Conservation (phyloP, 805 yeast species). For the Candida khao-thaluensis region DNA sequence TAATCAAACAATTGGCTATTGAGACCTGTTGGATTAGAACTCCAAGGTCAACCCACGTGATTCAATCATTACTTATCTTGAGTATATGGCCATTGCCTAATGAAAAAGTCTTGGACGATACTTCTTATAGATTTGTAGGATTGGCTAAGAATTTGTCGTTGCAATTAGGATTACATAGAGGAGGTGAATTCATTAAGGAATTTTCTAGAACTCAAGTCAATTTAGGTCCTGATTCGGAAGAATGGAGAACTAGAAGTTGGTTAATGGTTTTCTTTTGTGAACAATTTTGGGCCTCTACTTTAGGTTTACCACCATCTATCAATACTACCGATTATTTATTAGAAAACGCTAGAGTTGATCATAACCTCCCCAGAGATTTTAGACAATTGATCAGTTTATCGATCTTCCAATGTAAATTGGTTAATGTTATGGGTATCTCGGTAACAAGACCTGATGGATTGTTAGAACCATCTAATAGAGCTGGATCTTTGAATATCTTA, state of each 20-base stretch:
- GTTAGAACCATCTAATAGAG: constrained; percentile 78
- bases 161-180: constrained; percentile 84
- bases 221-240: constrained; percentile 80
- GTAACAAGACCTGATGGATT: constrained; percentile 87
- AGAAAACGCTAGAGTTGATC: constrained; percentile 73
- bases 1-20: constrained; percentile 82
- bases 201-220: constrained; percentile 87
- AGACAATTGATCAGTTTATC: constrained; percentile 71
- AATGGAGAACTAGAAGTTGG: constrained; percentile 95
- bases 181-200: constrained; percentile 85
- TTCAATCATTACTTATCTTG: constrained; percentile 82
- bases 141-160: constrained; percentile 80
- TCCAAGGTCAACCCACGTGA: constrained; percentile 90
- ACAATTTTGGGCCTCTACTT: constrained; percentile 84
- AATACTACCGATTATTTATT: constrained; percentile 75
- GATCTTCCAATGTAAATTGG: constrained; percentile 79
- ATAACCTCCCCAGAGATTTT: constrained; percentile 63
- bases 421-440: constrained; percentile 82
- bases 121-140: constrained; percentile 85
- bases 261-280: constrained; percentile 82
- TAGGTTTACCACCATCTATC: constrained; percentile 85
- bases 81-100: constrained; percentile 93
- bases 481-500: constrained; percentile 72
- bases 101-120: constrained; percentile 87
- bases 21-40: constrained; percentile 93